phyloP scores from a whole-genome alignment of 495 filamentous ascomycete genomes.

The Penicillium herquei region DNA sequence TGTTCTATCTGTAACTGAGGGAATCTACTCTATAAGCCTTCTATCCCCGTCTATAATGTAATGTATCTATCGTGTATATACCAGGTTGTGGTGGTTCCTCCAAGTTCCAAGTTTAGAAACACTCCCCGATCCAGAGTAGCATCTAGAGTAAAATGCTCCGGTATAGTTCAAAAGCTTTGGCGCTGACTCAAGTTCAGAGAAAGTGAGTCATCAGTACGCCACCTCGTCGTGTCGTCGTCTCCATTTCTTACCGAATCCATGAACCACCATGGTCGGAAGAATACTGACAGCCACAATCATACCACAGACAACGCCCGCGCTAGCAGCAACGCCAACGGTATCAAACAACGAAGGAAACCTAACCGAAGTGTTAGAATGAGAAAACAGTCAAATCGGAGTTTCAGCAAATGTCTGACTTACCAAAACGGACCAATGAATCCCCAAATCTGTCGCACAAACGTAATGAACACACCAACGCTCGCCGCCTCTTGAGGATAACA shows the following conservation, averaged over 20 bases:
- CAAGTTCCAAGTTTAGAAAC: no score
- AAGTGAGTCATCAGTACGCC: background rate
- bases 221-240: background rate
- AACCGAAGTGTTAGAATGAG: background rate
- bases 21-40: no score
- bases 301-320: slow-evolving; percentile 41
- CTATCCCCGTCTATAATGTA: no score
- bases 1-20: no score
- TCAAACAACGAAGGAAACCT: slow-evolving; percentile 54
- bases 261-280: slow-evolving; percentile 42
- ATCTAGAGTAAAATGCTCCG: no score
- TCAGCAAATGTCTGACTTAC: slow-evolving; percentile 22
- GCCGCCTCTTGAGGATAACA: slow-evolving; percentile 48
- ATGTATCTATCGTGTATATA: no score
- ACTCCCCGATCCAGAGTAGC: no score
- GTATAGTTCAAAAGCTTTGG: no score
- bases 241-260: slow-evolving; percentile 25
- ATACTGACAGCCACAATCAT: slow-evolving; percentile 46
- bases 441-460: slow-evolving; percentile 53
- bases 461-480: slow-evolving; percentile 57
- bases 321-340: slow-evolving; percentile 39
- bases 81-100: no score
- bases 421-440: slow-evolving; percentile 61
- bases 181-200: no score
- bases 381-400: background rate